Evolutionary conservation across 495 filamentous ascomycete genomes (phyloP), one percentile per base, ranked within the genome.

Genomic region (Aspergillus mulundensis): DNA sequence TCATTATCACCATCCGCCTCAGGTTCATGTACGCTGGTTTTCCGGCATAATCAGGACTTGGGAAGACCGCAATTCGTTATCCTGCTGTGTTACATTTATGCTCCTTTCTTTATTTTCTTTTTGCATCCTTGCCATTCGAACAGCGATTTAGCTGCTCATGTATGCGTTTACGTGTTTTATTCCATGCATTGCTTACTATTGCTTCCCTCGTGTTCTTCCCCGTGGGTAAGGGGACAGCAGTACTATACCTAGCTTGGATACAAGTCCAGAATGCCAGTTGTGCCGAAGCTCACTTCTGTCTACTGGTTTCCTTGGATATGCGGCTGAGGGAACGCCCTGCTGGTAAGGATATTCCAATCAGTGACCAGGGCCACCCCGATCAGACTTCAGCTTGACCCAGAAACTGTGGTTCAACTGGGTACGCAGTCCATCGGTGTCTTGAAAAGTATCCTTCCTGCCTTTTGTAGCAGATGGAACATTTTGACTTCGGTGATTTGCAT

Each of bases 31-130:
- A 58, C 57, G 56, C 64, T 60, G 56, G 59, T 63, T 58, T n/a
- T 69, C 68, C 58, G 65, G 69, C 73, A 77, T 75, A 73, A 68
- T 69, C 69, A 63, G 72, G 74, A 64, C 65, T 66, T 68, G 61
- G 69, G 70, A 76, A 73, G 73, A 73, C 61, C 65, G 59, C 70
- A 63, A 65, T 64, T 57, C 61, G 61, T 63, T 28, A 8, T 63
- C 36, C 61, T 63, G 56, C 64, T 68, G 54, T 66, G 56, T 60
- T 60, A 28, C 53, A 59, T 56, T 50, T 57, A 53, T n/a, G n/a
- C n/a, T n/a, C 52, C 5, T 36, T 36, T 15, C 11, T 42, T 57
- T 51, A 36, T 20, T 42, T 50, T 49, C 18, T 20, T 36, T 39
- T 49, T 41, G 19, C 36, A 49, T 39, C 48, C 40, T 61, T 59